Conservation (phyloP, 2,329 filamentous ascomycete species). For the Aspergillus ochraceus region DNA sequence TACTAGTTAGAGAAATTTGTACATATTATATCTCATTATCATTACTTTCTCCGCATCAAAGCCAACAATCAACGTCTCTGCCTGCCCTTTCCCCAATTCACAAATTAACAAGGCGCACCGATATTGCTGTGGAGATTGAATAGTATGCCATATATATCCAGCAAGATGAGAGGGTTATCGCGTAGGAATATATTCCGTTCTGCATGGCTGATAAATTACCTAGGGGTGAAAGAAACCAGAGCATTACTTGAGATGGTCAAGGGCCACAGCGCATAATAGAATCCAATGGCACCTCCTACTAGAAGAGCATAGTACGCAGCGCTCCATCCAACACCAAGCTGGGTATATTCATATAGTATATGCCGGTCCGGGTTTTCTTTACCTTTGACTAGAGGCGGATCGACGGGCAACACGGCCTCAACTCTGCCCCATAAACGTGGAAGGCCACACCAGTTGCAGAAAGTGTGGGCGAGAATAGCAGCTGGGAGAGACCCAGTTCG, state of each 20-base stretch:
- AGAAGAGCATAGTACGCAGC: slow-evolving; percentile 77
- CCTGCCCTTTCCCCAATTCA: neutral
- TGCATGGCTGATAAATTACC: neutral
- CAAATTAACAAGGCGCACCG: neutral
- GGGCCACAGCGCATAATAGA: slow-evolving; percentile 69
- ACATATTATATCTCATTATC: neutral
- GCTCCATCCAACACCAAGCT: slow-evolving; percentile 62
- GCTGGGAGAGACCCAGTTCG: slow-evolving; percentile 79
- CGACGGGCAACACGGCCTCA: slow-evolving; percentile 49
- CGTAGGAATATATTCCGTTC: neutral
- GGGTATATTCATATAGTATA: slow-evolving; percentile 22
- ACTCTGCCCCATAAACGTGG: slow-evolving; percentile 83
- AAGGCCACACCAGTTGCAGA: slow-evolving; percentile 91
- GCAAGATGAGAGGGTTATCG: neutral
- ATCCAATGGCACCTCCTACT: slow-evolving; percentile 67
- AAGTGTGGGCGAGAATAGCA: slow-evolving; percentile 74
- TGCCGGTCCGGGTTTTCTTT: slow-evolving; percentile 39
- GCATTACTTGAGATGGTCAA: slow-evolving; percentile 60
- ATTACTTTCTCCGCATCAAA: neutral
- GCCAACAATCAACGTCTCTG: neutral
- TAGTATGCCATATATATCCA: neutral
- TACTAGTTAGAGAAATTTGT: neutral
- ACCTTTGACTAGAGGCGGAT: slow-evolving; percentile 35
- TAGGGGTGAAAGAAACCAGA: slow-evolving; percentile 32
- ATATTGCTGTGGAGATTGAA: neutral